Conservation (phyloP, 352 stramenopile genomes). For the Pythium coloratum region DNA sequence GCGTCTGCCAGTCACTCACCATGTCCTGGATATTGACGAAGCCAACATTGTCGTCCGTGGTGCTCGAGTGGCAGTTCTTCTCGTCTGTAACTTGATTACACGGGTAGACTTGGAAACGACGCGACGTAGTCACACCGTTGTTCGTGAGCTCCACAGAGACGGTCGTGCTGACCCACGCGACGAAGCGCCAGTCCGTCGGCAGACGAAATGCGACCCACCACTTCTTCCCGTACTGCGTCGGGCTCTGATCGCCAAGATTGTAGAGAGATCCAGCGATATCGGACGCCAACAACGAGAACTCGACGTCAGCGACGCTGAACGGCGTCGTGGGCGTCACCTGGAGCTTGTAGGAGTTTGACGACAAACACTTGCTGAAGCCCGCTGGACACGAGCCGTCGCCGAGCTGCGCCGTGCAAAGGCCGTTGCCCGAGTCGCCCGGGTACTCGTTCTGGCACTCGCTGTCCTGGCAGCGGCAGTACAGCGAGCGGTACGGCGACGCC, state of each 20-base stretch:
- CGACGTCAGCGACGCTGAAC: conserved; percentile 63
- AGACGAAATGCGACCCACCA: conserved; percentile 80
- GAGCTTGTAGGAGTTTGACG: conserved; percentile 69
- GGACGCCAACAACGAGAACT: conserved; percentile 68
- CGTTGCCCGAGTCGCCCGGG: conserved; percentile 32
- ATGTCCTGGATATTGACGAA: conserved; percentile 72
- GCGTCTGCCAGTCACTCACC: conserved; percentile 44
- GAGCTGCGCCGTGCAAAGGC: conserved; percentile 48
- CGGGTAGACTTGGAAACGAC: conserved; percentile 37
- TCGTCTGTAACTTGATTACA: conserved; percentile 51
- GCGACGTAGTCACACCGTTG: background rate
- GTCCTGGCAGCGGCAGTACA: conserved; percentile 64
- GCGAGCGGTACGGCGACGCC: conserved; percentile 54
- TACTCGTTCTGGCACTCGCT: conserved; percentile 75
- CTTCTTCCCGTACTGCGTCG: conserved; percentile 41
- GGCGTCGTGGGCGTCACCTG: conserved; percentile 51
- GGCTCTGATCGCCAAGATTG: conserved; percentile 61
- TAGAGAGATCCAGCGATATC: conserved; percentile 74
- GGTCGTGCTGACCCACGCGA: conserved; percentile 59
- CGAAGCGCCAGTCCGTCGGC: conserved; percentile 64
- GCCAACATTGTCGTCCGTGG: conserved; percentile 39
- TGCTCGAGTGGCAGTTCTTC: conserved; percentile 43
- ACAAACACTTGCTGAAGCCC: conserved; percentile 61
- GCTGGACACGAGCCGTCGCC: conserved; percentile 51
- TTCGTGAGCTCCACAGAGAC: conserved; percentile 46